These are phyloP conservation scores for Solanum boliviense DNA, from an alignment of 257 asterid species.

Conservation along the genomic window DNA sequence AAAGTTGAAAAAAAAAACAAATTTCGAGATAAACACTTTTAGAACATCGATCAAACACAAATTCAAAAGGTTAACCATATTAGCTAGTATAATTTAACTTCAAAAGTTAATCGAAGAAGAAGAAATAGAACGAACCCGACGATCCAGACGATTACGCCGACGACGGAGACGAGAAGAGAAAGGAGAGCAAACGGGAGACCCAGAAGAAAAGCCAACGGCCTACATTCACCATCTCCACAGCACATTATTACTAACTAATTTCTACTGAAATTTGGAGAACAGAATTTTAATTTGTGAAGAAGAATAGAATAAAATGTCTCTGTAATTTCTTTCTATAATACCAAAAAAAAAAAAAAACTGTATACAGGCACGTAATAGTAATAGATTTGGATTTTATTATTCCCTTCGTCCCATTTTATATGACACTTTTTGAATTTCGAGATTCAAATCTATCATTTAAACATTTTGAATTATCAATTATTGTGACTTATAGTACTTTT, in stretches of 20 bases:
- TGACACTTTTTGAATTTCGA: fast-evolving
- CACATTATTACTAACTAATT: slow-evolving; percentile 18
- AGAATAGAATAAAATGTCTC: not conserved
- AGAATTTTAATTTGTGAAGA: not conserved
- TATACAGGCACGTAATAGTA: not conserved
- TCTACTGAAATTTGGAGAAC: not conserved
- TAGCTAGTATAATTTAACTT: not conserved
- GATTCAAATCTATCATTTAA: too few species aligned
- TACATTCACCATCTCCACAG: slow-evolving; percentile 23
- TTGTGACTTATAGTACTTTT: too few species aligned
- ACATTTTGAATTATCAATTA: too few species aligned
- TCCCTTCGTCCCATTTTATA: too few species aligned
- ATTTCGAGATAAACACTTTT: not conserved
- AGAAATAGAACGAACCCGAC: slow-evolving; percentile 25
- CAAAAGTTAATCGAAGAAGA: not conserved
- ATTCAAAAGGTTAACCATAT: not conserved
- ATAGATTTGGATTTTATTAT: not conserved
- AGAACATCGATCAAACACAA: not conserved
- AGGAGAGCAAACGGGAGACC: slow-evolving; percentile 56
- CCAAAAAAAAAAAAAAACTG: not conserved
- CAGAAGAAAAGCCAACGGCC: slow-evolving; percentile 54
- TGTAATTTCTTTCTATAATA: not conserved
- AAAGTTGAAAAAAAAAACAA: not conserved
- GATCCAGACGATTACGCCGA: slow-evolving; percentile 46
- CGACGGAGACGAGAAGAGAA: slow-evolving; percentile 36